Percentiles rank a stretch among this genome's conserved stretches.
Conservation (phyloP, 1,139 yeast species). For the Pichia sorboxylosa region DNA sequence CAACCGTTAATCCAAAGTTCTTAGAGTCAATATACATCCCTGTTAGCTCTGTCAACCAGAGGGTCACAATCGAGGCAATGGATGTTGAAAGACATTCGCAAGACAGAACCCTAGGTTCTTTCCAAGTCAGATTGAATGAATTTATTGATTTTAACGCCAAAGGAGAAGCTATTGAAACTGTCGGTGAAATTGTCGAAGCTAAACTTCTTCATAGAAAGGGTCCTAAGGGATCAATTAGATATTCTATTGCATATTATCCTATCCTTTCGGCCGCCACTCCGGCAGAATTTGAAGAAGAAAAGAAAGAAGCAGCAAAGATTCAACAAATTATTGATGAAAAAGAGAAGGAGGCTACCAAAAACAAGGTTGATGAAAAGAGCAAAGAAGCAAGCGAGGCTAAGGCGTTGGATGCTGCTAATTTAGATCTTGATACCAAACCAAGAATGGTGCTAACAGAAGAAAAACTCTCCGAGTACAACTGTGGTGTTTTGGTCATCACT, state of each 20-base stretch:
- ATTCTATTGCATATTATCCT: slow-evolving; percentile 73
- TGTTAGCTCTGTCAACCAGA: slow-evolving; percentile 71
- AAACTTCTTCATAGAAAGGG: slow-evolving; percentile 59
- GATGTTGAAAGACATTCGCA: slow-evolving; percentile 67
- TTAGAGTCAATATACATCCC: slow-evolving; percentile 75
- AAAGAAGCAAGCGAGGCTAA: slow-evolving; percentile 18
- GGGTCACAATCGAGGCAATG: slow-evolving; percentile 78
- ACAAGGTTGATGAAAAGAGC: slow-evolving; percentile 21
- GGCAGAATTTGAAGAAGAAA: slow-evolving; percentile 55
- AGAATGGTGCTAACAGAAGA: slow-evolving; percentile 39
- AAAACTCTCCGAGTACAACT: slow-evolving; percentile 47
- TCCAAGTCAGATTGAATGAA: slow-evolving; percentile 55
- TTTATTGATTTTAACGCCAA: slow-evolving; percentile 57
- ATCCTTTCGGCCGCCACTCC: slow-evolving; percentile 64
- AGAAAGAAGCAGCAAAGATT: slow-evolving; percentile 18
- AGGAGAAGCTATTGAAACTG: slow-evolving; percentile 55
- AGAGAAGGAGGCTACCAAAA: slow-evolving; percentile 27
- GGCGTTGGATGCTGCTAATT: slow-evolving; percentile 4
- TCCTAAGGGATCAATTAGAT: slow-evolving; percentile 69
- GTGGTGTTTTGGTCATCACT: slow-evolving; percentile 70
- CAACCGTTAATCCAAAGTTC: slow-evolving; percentile 73
- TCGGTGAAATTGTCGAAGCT: slow-evolving; percentile 45
- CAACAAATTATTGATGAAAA: slow-evolving; percentile 15
- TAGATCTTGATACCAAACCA: not conserved
- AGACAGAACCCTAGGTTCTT: slow-evolving; percentile 81